Percentiles rank a stretch among this genome's conserved stretches.
Evolutionary conservation across 371 early-diverging fungal species (phyloP).

Genomic region (Mucor plumbeus): DNA sequence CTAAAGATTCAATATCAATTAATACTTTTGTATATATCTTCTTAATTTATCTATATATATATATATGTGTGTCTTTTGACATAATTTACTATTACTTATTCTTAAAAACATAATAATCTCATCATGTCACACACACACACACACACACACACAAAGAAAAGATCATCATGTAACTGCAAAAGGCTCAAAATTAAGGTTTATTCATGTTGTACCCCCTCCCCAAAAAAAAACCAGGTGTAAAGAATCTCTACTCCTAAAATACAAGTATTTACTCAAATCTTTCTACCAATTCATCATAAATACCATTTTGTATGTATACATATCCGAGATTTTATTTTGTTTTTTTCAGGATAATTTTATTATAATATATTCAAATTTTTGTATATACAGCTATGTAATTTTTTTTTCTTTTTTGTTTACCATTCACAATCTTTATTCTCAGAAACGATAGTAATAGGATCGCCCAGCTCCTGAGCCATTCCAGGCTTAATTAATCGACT

Average conservation of each 20-base stretch:
- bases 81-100: background rate
- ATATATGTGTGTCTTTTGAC: background rate
- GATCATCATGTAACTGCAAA: too few species aligned
- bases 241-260: too few species aligned
- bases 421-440: constrained; percentile 33
- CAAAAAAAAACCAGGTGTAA: too few species aligned
- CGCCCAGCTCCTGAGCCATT: constrained; percentile 29
- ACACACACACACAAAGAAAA: too few species aligned
- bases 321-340: background rate
- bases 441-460: constrained; percentile 26
- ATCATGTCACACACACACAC: background rate
- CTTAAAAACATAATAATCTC: background rate
- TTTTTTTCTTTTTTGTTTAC: constrained; percentile 11
- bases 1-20: background rate
- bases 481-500: constrained; percentile 32
- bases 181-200: too few species aligned
- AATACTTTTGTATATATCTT: background rate
- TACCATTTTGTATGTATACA: background rate
- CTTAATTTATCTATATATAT: background rate
- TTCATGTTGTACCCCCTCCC: too few species aligned
- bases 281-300: too few species aligned
- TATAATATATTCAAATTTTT: background rate
- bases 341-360: background rate
- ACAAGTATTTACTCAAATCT: too few species aligned
- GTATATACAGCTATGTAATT: constrained; percentile 1